Evolutionary conservation across 306 rosid genomes (phyloP), one percentile per base, ranked within the genome.

Genomic region (Aeschynomene evenia): DNA sequence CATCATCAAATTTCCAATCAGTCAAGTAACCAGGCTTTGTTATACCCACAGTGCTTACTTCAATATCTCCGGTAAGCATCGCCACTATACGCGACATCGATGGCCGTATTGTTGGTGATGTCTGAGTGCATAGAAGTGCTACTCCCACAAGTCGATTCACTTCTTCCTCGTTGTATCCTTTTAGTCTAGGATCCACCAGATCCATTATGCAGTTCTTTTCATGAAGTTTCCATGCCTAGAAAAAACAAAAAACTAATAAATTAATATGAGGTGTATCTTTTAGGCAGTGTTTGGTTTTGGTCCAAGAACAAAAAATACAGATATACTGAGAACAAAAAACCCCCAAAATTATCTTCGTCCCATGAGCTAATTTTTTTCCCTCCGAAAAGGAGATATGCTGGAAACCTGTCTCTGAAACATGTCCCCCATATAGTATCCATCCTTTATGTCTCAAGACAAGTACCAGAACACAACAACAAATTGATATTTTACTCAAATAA

Each of bases 11-110:
- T 48, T 72, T 85, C 96, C 88, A 85, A 33, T 85, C 89, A 5
- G 89, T 74, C 51, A 90, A 34, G 81, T 90, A 90, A 19, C 88
- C 89, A 5, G 94, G 96, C 77, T 48, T 82, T 22, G 81, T 78
- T 26, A 80, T n/a, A n/a, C n/a, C n/a, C n/a, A n/a, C 84, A 31
- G 74, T 1, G 52, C 73, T 46, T 81, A 87, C 91, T 74, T 87
- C 94, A 2, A 66, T 39, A 58, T 87, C 88, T 76, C 94, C 91
- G 0, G 84, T 55, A 66, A 90, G 88, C 94, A 90, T 90, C 53
- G 89, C 89, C 69, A 90, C 86, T 16, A 85, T 93, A 2, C 84
- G 85, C 2, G 94, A 87, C 96, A 90, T 90, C 1, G 88, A 51
- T 28, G 94, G 96, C 23, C 88, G 78, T 55, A 68, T 74, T 11